phyloP scores from a whole-genome alignment of 352 stramenopile genomes.

The Phytopythium vexans region DNA sequence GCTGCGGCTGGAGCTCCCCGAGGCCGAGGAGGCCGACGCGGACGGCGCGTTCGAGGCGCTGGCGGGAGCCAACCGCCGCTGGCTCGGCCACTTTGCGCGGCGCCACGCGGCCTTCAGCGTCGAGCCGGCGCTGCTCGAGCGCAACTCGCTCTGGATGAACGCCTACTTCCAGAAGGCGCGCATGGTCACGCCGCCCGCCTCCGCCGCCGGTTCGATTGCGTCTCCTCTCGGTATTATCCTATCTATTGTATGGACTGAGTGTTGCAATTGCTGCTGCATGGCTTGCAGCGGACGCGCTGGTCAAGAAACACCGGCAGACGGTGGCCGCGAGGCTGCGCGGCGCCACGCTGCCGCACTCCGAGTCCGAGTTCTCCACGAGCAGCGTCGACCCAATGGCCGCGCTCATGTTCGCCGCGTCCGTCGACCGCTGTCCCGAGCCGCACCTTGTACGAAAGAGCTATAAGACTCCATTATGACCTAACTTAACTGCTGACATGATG shows the following conservation, averaged over 20 bases:
- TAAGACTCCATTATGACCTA: background rate
- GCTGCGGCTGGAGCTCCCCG: conserved; percentile 28
- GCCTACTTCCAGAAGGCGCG: conserved; percentile 77
- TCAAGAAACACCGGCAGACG: conserved; percentile 50
- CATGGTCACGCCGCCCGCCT: conserved; percentile 58
- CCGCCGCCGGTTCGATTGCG: conserved; percentile 37
- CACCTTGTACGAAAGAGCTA: conserved; percentile 35
- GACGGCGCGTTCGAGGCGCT: conserved; percentile 44
- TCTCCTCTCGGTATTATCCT: background rate
- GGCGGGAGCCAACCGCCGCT: conserved; percentile 57
- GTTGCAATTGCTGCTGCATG: background rate
- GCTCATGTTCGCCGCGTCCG: conserved; percentile 59
- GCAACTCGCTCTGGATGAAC: conserved; percentile 81
- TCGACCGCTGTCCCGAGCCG: conserved; percentile 53
- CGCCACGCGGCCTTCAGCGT: conserved; percentile 54
- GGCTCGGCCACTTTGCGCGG: conserved; percentile 59
- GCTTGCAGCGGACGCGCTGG: conserved; percentile 39
- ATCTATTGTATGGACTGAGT: background rate
- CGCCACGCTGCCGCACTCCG: conserved; percentile 24
- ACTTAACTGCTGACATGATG: background rate
- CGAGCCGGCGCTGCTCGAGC: conserved; percentile 50
- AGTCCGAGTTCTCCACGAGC: conserved; percentile 48
- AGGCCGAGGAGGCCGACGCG: conserved; percentile 18
- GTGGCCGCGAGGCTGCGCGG: conserved; percentile 36
- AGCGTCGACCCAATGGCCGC: conserved; percentile 56